Conservation (phyloP, 2,329 filamentous ascomycete genomes). For the Ophiosphaerella narmari region DNA sequence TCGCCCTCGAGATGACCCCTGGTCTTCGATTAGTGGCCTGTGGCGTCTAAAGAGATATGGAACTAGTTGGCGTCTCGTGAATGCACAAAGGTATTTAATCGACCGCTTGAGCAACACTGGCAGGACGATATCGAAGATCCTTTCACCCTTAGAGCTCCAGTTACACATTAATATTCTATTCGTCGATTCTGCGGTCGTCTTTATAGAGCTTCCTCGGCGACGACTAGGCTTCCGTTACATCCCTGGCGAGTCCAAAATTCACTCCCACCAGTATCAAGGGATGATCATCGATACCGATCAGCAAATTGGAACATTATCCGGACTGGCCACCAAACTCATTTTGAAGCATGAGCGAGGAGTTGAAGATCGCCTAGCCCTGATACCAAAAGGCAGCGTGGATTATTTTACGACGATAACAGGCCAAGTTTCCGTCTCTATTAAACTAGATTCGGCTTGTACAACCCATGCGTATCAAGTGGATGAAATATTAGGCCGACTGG, state of each 20-base stretch:
- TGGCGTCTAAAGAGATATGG: constrained; percentile 19
- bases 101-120: constrained; percentile 3
- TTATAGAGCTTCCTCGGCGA: constrained; percentile 21
- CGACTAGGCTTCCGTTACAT: constrained; percentile 16
- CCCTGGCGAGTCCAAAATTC: constrained; percentile 1
- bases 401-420: constrained; percentile 15
- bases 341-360: constrained; percentile 9
- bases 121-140: too few species aligned
- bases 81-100: constrained; percentile 3
- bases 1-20: constrained; percentile 5
- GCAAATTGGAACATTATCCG: constrained; percentile 17
- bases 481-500: constrained; percentile 53
- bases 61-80: constrained; percentile 14
- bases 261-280: constrained; percentile 21
- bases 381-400: constrained; percentile 20
- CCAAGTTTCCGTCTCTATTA: constrained; percentile 15
- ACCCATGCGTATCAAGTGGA: constrained; percentile 57
- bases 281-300: constrained; percentile 26
- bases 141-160: too few species aligned
- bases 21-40: not conserved
- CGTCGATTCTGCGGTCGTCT: not conserved
- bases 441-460: constrained; percentile 14
- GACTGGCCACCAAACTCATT: constrained; percentile 25
- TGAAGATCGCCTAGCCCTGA: constrained; percentile 42
- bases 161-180: constrained; percentile 17